Percentiles rank a stretch among this genome's conserved stretches.
phyloP scores from a whole-genome alignment of 805 yeast species.

The Ogataea ramenticola region DNA sequence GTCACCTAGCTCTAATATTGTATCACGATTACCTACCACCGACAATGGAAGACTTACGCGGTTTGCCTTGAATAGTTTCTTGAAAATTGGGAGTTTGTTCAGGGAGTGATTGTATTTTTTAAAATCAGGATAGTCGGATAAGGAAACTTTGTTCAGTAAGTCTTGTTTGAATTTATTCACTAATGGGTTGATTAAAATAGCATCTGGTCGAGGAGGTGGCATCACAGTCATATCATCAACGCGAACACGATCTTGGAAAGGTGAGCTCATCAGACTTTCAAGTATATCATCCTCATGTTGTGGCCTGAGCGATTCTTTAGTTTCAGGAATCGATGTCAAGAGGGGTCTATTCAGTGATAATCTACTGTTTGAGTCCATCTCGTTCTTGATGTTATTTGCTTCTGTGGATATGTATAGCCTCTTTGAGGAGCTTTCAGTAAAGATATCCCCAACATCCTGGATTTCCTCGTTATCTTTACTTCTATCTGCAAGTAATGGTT shows the following conservation, averaged over 20 bases:
- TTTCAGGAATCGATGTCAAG: slow-evolving; percentile 9
- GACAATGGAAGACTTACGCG: slow-evolving; percentile 2
- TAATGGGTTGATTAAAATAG: slow-evolving; percentile 29
- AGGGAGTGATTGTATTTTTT: not conserved
- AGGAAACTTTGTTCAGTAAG: slow-evolving; percentile 30
- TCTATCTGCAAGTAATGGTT: slow-evolving; percentile 6
- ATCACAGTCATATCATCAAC: not conserved
- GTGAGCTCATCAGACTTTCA: slow-evolving; percentile 34
- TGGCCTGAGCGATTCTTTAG: slow-evolving; percentile 23
- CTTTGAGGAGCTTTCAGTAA: not conserved
- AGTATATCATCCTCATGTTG: not conserved
- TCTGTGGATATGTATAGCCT: too few species aligned
- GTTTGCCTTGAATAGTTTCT: slow-evolving; percentile 11
- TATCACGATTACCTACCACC: slow-evolving; percentile 24
- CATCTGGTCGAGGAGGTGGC: not conserved
- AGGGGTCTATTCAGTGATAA: not conserved
- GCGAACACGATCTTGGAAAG: slow-evolving; percentile 32
- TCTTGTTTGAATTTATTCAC: slow-evolving; percentile 31
- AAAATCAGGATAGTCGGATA: slow-evolving; percentile 22
- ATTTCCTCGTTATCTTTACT: not conserved
- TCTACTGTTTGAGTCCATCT: not conserved
- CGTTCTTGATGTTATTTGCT: not conserved
- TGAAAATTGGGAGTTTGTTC: slow-evolving; percentile 11
- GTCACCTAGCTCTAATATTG: slow-evolving; percentile 37
- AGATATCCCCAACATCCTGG: not conserved